Percentiles rank a stretch among this genome's conserved stretches.
These are phyloP conservation scores for Endocladia muricata DNA, from an alignment of 31 red algal species.

Conservation along the genomic window DNA sequence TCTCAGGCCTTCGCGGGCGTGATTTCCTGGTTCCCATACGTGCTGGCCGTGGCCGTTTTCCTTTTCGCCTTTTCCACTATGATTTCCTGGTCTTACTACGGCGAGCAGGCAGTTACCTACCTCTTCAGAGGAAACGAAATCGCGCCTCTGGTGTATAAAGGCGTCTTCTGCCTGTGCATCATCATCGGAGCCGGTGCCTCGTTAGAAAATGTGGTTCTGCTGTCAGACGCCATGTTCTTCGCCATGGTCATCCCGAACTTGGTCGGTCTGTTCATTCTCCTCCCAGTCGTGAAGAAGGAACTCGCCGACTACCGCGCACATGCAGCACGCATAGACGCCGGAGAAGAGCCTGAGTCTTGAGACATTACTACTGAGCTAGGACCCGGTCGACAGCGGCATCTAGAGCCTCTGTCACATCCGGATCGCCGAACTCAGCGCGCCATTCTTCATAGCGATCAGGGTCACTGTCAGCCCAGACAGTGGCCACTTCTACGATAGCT, in stretches of 20 bases:
- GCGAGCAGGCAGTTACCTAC: neutral
- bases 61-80: constrained; percentile 31
- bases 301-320: neutral
- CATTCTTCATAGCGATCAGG: no score
- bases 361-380: no score
- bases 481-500: no score
- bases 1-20: neutral
- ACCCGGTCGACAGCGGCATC: no score
- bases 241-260: constrained; percentile 24
- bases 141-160: constrained; percentile 11
- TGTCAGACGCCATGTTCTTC: constrained; percentile 9
- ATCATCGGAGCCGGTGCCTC: neutral
- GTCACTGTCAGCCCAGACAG: no score
- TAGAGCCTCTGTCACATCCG: no score
- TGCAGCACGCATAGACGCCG: no score
- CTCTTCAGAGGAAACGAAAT: constrained; percentile 13
- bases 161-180: constrained; percentile 22
- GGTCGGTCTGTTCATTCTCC: constrained; percentile 3
- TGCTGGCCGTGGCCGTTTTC: constrained; percentile 2
- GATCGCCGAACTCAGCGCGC: no score
- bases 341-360: no score
- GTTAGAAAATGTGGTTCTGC: neutral
- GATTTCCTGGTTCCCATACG: constrained; percentile 13
- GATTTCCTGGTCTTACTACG: constrained; percentile 42
- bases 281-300: constrained; percentile 7